Conservation (phyloP, 1,139 yeast species). For the Saccharomycopsis phalli region DNA sequence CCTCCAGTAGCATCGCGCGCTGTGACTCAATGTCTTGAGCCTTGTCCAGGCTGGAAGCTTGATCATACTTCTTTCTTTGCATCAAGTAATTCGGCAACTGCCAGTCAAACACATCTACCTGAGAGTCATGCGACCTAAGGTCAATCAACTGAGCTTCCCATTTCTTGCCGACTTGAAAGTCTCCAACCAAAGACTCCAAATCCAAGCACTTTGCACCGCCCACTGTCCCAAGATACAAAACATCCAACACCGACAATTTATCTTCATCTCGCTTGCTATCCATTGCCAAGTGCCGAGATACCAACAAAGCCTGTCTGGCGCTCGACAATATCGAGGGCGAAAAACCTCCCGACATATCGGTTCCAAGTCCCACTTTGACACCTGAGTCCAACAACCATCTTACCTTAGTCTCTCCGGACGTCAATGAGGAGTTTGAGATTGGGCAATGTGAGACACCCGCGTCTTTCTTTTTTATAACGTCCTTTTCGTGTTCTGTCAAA, state of each 20-base stretch:
- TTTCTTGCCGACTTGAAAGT: constrained; percentile 64
- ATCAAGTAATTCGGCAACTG: constrained; percentile 30
- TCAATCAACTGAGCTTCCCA: constrained; percentile 83
- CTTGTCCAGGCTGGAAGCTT: constrained; percentile 1
- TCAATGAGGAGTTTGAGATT: constrained; percentile 76
- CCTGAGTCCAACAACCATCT: constrained; percentile 56
- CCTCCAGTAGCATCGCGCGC: too few species aligned
- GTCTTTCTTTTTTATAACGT: constrained; percentile 41
- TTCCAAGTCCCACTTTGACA: constrained; percentile 77
- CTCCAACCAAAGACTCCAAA: constrained; percentile 51
- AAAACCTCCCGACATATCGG: constrained; percentile 91
- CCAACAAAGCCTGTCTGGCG: constrained; percentile 72
- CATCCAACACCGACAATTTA: constrained; percentile 61
- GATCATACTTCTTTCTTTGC: constrained; percentile 9
- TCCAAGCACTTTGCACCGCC: constrained; percentile 85
- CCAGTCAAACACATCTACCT: constrained; percentile 70
- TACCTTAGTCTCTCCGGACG: constrained; percentile 88
- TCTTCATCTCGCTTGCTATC: constrained; percentile 34
- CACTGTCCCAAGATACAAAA: constrained; percentile 69
- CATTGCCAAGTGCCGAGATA: constrained; percentile 80
- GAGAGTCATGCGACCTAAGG: constrained; percentile 41
- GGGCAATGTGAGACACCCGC: constrained; percentile 93
- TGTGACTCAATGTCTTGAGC: constrained; percentile 2
- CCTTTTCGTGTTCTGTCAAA: constrained; percentile 54
- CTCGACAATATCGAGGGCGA: constrained; percentile 69